Evolutionary conservation across 1,139 yeast genomes (phyloP), one percentile per base, ranked within the genome.

Genomic region (Taiozyma sp.): DNA sequence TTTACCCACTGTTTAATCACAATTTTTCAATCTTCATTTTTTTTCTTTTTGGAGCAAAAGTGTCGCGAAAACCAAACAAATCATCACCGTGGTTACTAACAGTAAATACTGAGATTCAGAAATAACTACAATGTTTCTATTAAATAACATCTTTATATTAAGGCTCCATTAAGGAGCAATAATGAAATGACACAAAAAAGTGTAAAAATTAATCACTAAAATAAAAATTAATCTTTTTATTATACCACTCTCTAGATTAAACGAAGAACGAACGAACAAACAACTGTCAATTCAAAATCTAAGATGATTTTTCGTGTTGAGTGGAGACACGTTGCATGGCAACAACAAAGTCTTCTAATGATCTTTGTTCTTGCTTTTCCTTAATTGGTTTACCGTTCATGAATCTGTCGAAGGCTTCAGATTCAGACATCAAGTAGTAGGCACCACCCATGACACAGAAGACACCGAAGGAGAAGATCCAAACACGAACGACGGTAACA

Each of bases 311-410:
- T 81, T 91, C 97, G 79, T 91, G 97, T 79, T 90, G 97, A 75
- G 97, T 91, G 65, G 97, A 91, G 63, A 91, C 97, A 83, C 97
- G 87, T 82, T 88, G 93, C 97, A 91, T 90, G 68, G 97, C 90
- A 68, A 89, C 90, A 74, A 91, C 81, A 83, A 91, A 91, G 77
- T 91, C 97, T 81, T 91, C 98, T 62, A 91, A 75, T 57, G 95
- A 81, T 81, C 97, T 87, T 74, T 86, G 79, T 56, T 60, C 63
- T 53, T 70, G 75, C 69, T 76, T 72, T 65, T 81, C 83, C 79
- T 84, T 83, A 58, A 76, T 66, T 70, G 85, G 78, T 75, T 84
- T 83, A 75, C 98, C 96, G 81, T 92, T 90, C 90, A 93, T 89
- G 73, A 89, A 73, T 78, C 91, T 82, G 79, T 92, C 97, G 72